Evolutionary conservation across 208 protist genomes (phyloP).

Genomic region (Strigomonas culicis): DNA sequence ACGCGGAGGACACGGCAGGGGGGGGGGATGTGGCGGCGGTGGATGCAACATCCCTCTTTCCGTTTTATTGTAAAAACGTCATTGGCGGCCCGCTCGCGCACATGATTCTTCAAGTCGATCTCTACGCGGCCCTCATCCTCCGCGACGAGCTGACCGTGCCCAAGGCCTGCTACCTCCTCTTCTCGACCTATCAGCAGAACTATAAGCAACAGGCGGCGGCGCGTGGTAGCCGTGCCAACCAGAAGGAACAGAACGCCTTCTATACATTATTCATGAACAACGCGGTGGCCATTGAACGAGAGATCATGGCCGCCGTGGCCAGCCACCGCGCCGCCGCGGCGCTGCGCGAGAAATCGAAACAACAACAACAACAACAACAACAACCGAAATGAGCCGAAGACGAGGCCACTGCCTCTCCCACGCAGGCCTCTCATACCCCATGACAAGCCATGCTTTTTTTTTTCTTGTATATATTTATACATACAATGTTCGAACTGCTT

Average conservation of each 20-base stretch:
- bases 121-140: conserved; percentile 58
- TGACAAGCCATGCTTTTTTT: not conserved
- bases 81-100: conserved; percentile 57
- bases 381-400: not conserved
- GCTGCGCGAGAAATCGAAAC: not conserved
- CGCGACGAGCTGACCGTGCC: conserved; percentile 51
- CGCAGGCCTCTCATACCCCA: no score
- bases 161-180: conserved; percentile 60
- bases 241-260: conserved; percentile 24
- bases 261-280: no score
- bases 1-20: no score
- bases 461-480: conserved; percentile 5
- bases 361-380: not conserved
- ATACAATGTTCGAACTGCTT: not conserved
- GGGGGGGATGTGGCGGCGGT: no score
- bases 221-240: not conserved
- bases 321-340: not conserved
- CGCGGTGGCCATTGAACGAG: conserved; percentile 52
- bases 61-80: conserved; percentile 40
- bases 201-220: not conserved
- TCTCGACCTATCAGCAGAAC: conserved; percentile 39
- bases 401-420: not conserved
- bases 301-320: conserved; percentile 45
- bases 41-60: no score
- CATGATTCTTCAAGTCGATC: conserved; percentile 51